Percentiles rank a stretch among this genome's conserved stretches.
Conservation (phyloP, 2,329 filamentous ascomycete genomes). For the Apiospora malaysiana region DNA sequence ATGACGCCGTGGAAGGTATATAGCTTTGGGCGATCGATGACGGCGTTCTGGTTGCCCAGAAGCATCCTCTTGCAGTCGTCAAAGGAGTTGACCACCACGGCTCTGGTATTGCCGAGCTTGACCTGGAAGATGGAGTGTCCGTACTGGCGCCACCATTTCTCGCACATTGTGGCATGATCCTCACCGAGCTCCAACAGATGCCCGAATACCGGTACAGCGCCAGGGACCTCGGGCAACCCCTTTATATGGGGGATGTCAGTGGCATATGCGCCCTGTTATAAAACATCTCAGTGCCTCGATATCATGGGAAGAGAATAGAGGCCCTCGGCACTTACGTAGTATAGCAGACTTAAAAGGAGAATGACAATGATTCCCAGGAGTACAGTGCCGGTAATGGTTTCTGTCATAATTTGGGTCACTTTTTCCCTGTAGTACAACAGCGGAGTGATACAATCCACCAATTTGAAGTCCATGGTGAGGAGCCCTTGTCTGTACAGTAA, state of each 20-base stretch:
- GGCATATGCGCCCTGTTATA: constrained; percentile 34
- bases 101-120: constrained; percentile 56
- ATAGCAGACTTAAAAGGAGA: background rate
- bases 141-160: constrained; percentile 56
- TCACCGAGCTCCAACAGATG: constrained; percentile 58
- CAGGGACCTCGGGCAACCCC: constrained; percentile 56
- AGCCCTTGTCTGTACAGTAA: background rate
- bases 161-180: constrained; percentile 58
- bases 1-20: constrained; percentile 62
- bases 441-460: background rate
- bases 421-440: background rate
- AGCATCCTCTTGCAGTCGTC: constrained; percentile 58
- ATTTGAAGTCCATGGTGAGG: background rate
- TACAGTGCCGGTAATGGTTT: no score
- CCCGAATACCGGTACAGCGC: constrained; percentile 54
- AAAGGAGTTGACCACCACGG: constrained; percentile 59
- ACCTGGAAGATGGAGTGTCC: constrained; percentile 57
- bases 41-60: constrained; percentile 53
- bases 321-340: background rate
- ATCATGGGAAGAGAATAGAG: background rate
- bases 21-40: constrained; percentile 56
- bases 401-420: background rate
- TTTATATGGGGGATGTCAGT: constrained; percentile 57
- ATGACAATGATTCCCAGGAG: background rate
- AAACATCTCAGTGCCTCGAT: background rate